Base-by-base conservation (phyloP, 2,329 filamentous ascomycete genomes). In the Fusarium pseudocircinatum region DNA sequence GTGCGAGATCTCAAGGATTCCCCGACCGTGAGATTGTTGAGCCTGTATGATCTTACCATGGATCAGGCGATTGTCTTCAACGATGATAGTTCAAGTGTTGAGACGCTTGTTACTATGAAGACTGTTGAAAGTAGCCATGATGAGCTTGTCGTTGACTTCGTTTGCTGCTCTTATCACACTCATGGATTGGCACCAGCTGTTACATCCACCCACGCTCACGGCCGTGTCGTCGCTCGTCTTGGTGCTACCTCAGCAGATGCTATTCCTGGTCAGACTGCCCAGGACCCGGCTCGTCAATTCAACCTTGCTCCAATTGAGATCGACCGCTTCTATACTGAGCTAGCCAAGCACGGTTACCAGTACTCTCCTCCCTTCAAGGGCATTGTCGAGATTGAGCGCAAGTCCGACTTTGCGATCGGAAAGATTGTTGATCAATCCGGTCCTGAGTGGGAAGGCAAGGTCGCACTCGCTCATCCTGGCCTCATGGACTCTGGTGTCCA, bases 31-130 rank as follows among this genome's bases (percentile, higher is more conserved):
- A 56, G 50, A 8, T 22, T 57, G 13, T 39, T 67, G 16, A 67
- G 63, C 37, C 36, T 67, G 4, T 63, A 67, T 20, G 36, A 67
- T 16, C 34, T 67, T 18, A 54, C 26, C 8, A 47, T 67, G 28
- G 63, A 57, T 22, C 63, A 62, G 28, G 63, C 63, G 7, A 67
- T 67, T 28, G 63, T 62, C 26, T 67, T 67, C 18, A 57, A 67
- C 12, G 63, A 67, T 6, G 63, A 67, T 1, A 67, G 42, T 26
- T 47, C 59, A 4, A 54, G 60, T 11, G 34, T 63, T 14, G 63
- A 67, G 30, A 67, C 63, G 0, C 20, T 67, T 18, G 43, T 63
- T 20, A 63, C 36, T 22, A 44, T 67, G 28, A 67, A 67, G 59
- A 46, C 49, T 18, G 40, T 57, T 18, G 37, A 63, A n/a, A 52